A percentile compares a stretch with the other conserved stretches of the same genome.
Evolutionary conservation across 2,329 filamentous ascomycete genomes (phyloP).

Genomic region (Fusarium sp.): DNA sequence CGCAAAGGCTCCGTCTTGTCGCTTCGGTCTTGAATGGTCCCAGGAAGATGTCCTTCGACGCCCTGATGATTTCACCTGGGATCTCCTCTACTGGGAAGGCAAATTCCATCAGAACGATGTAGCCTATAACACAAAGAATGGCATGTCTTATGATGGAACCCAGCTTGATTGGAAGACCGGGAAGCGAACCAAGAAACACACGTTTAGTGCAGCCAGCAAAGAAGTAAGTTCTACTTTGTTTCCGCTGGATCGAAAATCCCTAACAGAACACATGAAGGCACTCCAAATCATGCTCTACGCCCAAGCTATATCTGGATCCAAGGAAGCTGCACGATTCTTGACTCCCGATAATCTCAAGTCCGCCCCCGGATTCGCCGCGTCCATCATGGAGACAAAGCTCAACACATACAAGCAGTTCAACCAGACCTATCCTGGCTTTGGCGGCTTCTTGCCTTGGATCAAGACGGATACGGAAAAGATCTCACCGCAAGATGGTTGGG

Average conservation of each 20-base stretch:
- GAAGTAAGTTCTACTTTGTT: conserved; percentile 40
- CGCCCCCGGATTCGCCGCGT: conserved; percentile 52
- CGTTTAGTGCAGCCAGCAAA: conserved; percentile 57
- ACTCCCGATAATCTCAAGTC: conserved; percentile 51
- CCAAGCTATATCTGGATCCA: conserved; percentile 55
- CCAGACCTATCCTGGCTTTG: conserved; percentile 57
- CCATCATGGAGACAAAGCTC: conserved; percentile 57
- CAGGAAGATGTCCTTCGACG: conserved; percentile 49
- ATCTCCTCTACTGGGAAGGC: conserved; percentile 60
- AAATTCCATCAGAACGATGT: conserved; percentile 59
- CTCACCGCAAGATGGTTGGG: conserved; percentile 55
- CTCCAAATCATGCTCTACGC: conserved; percentile 61
- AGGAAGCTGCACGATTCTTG: conserved; percentile 56
- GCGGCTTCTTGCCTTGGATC: conserved; percentile 58
- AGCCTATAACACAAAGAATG: conserved; percentile 57
- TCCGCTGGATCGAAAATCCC: rapidly evolving
- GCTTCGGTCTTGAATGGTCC: conserved; percentile 50
- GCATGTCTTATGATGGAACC: conserved; percentile 58
- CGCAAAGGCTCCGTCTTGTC: conserved; percentile 47
- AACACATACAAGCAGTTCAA: conserved; percentile 58
- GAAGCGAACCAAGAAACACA: conserved; percentile 52
- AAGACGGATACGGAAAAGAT: conserved; percentile 50
- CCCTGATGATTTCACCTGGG: conserved; percentile 52
- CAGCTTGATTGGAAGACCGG: conserved; percentile 57
- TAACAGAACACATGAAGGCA: conserved; percentile 43